Evolutionary conservation across 495 filamentous ascomycete species (phyloP), one percentile per base, ranked within the genome.

Genomic region (Thozetella sp.): DNA sequence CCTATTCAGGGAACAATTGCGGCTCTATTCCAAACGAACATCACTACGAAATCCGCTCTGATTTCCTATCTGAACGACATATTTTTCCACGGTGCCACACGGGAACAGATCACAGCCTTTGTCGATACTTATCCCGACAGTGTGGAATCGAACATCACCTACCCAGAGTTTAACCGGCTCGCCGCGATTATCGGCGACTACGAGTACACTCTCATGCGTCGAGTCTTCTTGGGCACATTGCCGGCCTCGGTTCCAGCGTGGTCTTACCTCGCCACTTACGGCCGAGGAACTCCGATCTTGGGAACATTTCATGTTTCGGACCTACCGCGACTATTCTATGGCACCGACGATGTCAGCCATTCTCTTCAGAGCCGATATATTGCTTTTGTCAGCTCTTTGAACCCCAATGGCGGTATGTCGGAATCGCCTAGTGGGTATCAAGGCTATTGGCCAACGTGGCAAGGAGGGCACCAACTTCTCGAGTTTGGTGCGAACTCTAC

Each of bases 221-320:
- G 89, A 11, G 54, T 73, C 1, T 84, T 88, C 66, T 77, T 92
- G 30, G 66, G 77, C 9, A 43, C 74, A 2, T 75, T 71, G 22
- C 80, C 83, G 25, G 84, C 87, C 0, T 57, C 76, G 25, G 82
- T 90, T 2, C 83, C 83, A 0, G 73, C 72, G 17, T 93, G 89
- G 89, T 90, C 88, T 1, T 93, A 93, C 70, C 79, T 92, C 0
- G 66, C 83, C 1, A 83, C 85, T 3, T 92, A 91, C 71, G 71
- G 87, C 73, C 83, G 83, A 59, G 88, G 86, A 17, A 87, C 86
- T 0, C 87, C 90, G 0, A 76, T 91, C 48, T 64, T 92, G 0
- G 90, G 90, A 9, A 92, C 89, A 0, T 90, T 89, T 73, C 90
- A 93, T 70, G 87, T 76, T 22, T 81, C 76, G 13, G 90, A 93